phyloP scores from a whole-genome alignment of 495 filamentous ascomycete genomes.

The Penicillium subrubescens region DNA sequence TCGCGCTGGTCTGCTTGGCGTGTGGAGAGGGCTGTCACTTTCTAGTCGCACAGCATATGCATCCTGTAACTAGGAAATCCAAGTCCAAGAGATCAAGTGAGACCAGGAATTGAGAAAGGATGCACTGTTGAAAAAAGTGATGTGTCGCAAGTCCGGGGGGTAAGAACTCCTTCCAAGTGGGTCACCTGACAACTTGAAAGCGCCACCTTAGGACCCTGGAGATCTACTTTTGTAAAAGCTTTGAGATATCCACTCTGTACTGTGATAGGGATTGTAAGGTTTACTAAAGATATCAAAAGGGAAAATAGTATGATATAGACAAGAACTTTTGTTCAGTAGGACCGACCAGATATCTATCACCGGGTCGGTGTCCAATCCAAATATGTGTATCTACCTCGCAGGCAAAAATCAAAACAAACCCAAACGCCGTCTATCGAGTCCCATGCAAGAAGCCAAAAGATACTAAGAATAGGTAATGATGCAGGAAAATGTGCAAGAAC shows the following conservation, averaged over 20 bases:
- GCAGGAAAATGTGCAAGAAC: conserved; percentile 24
- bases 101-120: not conserved
- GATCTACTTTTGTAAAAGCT: conserved; percentile 4
- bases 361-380: not conserved
- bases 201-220: not conserved
- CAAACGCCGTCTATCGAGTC: conserved; percentile 33
- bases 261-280: not conserved
- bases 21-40: conserved; percentile 1
- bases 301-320: conserved; percentile 8
- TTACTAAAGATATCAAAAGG: not conserved
- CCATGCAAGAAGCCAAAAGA: conserved; percentile 27
- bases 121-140: not conserved
- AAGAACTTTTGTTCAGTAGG: conserved; percentile 11
- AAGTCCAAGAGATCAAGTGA: not conserved
- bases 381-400: conserved; percentile 26
- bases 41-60: not conserved
- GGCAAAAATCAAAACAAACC: conserved; percentile 11
- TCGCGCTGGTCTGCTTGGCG: conserved; percentile 10
- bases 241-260: not conserved
- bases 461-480: conserved; percentile 20
- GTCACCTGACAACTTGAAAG: conserved; percentile 1
- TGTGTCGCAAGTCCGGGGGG: not conserved
- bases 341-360: conserved; percentile 1
- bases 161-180: not conserved
- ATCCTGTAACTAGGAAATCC: not conserved